Percentiles rank a stretch among this genome's conserved stretches.
phyloP scores from a whole-genome alignment of 495 filamentous ascomycete genomes.

The Xylaria sp. region DNA sequence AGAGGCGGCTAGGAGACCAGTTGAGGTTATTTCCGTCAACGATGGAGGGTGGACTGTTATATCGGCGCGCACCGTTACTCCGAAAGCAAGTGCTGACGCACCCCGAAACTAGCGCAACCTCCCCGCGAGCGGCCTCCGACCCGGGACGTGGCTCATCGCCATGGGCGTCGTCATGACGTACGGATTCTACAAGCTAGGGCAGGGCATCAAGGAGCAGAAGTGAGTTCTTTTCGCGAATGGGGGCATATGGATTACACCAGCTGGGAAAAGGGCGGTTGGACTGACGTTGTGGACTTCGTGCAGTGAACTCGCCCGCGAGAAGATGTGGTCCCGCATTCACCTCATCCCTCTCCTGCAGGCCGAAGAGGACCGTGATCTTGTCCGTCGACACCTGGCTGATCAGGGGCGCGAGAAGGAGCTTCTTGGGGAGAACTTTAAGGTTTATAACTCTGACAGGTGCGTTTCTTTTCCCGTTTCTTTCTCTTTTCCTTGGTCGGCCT shows the following conservation, averaged over 20 bases:
- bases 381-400: conserved; percentile 82
- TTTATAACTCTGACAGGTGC: conserved; percentile 89
- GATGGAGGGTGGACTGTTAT: background rate
- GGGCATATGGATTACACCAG: background rate
- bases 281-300: background rate
- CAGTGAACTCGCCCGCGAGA: conserved; percentile 93
- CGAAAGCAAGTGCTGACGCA: background rate
- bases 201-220: conserved; percentile 86
- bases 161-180: conserved; percentile 80
- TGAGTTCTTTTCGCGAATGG: conserved; percentile 54
- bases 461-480: conserved; percentile 35
- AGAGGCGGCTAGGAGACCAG: background rate
- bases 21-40: background rate
- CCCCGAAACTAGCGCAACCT: conserved; percentile 74
- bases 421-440: conserved; percentile 74
- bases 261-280: background rate
- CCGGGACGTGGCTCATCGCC: conserved; percentile 73
- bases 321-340: conserved; percentile 96
- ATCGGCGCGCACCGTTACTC: background rate
- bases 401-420: conserved; percentile 89
- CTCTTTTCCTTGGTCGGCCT: background rate
- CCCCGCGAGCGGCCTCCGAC: conserved; percentile 89
- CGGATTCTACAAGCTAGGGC: conserved; percentile 82
- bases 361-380: conserved; percentile 93
- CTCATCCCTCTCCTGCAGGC: conserved; percentile 92